phyloP scores from a whole-genome alignment of 192 early-diverging fungal genomes.

The Helicostylum pulchrum region DNA sequence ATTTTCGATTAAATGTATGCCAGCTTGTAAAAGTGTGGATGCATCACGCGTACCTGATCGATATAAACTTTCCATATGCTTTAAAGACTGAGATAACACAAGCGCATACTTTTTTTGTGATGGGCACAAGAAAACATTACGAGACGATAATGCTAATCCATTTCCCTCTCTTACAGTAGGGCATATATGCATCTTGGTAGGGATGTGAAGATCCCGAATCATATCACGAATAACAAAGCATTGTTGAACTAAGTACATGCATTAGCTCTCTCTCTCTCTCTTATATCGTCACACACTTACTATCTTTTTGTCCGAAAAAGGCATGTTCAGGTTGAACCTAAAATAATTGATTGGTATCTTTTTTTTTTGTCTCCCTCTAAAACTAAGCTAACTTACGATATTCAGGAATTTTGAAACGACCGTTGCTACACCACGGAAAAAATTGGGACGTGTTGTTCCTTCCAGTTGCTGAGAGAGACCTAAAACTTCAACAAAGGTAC shows the following conservation, averaged over 20 bases:
- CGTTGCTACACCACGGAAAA: slow-evolving; percentile 96
- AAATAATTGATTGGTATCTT: neutral
- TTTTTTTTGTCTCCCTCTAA: neutral
- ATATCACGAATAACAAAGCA: slow-evolving; percentile 74
- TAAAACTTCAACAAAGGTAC: slow-evolving; percentile 89
- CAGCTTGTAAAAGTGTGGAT: slow-evolving; percentile 44
- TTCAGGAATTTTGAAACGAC: slow-evolving; percentile 94
- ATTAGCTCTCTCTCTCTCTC: neutral
- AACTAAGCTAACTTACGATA: slow-evolving; percentile 41
- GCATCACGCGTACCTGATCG: slow-evolving; percentile 33
- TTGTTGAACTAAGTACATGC: slow-evolving; percentile 62
- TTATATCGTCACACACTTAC: slow-evolving; percentile 24
- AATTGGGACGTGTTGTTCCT: slow-evolving; percentile 86
- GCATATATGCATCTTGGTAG: slow-evolving; percentile 66
- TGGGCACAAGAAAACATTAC: slow-evolving; percentile 80
- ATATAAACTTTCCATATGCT: slow-evolving; percentile 49
- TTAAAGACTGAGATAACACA: slow-evolving; percentile 70
- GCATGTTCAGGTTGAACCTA: slow-evolving; percentile 71
- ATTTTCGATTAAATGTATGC: slow-evolving; percentile 49
- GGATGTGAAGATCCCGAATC: slow-evolving; percentile 85
- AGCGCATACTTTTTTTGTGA: slow-evolving; percentile 69
- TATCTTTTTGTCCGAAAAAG: slow-evolving; percentile 97
- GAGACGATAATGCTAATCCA: slow-evolving; percentile 87
- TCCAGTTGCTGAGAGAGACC: slow-evolving; percentile 93
- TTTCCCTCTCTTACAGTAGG: slow-evolving; percentile 75